Percentiles rank a stretch among this genome's conserved stretches.
phyloP scores from a whole-genome alignment of 306 rosid species.

The Casuarina equisetifolia region DNA sequence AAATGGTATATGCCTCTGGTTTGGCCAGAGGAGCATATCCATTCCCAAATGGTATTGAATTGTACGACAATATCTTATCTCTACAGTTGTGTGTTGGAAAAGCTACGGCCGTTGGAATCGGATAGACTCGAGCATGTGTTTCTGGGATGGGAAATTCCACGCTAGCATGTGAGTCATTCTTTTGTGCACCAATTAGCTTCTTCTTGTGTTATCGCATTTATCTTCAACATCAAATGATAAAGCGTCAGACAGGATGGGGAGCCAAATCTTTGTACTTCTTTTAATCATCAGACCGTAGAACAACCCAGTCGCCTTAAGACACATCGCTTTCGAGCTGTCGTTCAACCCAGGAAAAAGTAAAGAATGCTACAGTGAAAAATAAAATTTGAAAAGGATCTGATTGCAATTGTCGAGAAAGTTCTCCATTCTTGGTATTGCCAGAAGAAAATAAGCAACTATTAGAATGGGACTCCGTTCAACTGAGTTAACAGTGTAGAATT shows the following conservation, averaged over 20 bases:
- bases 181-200: neutral
- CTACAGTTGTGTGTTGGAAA: constrained; percentile 22
- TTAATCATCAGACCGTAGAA: neutral
- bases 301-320: neutral
- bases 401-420: too few relatives aligned
- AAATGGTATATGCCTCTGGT: neutral
- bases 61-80: constrained; percentile 26
- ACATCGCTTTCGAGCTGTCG: neutral
- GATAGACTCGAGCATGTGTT: constrained; percentile 19
- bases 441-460: too few relatives aligned
- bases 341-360: neutral
- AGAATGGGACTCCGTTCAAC: neutral
- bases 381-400: too few relatives aligned
- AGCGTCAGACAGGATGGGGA: neutral
- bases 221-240: constrained; percentile 8
- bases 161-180: neutral
- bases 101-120: constrained; percentile 23
- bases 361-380: too few relatives aligned
- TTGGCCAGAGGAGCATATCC: constrained; percentile 21
- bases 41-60: neutral
- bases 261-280: neutral
- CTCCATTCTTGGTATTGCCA: too few relatives aligned
- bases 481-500: neutral
- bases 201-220: neutral
- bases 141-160: constrained; percentile 7